Conservation (phyloP, 495 filamentous ascomycete species). For the Trichoderma asperelloides region DNA sequence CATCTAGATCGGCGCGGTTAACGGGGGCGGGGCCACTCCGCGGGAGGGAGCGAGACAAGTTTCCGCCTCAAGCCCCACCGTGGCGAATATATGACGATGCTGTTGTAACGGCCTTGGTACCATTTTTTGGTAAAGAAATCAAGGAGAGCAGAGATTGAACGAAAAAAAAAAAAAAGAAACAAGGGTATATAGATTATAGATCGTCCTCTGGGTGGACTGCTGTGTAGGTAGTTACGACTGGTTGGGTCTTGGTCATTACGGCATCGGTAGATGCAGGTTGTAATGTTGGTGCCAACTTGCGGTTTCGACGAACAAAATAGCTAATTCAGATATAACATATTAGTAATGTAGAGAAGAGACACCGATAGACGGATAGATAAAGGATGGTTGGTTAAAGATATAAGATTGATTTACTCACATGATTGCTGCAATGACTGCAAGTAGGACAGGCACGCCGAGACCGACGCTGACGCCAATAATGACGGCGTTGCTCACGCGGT, state of each 20-base stretch:
- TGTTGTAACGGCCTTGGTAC: not conserved
- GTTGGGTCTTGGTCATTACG: not conserved
- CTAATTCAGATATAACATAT: not conserved
- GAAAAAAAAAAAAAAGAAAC: not conserved
- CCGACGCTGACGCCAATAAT: slow-evolving; percentile 38
- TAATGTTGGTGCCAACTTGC: not conserved
- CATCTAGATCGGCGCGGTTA: not conserved
- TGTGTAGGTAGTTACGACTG: not conserved
- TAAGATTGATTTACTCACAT: slow-evolving; percentile 24
- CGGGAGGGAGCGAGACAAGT: not conserved
- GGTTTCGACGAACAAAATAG: not conserved
- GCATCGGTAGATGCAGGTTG: not conserved
- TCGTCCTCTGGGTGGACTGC: not conserved
- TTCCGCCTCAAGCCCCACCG: not conserved
- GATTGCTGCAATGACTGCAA: slow-evolving; percentile 21
- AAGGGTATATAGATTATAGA: not conserved
- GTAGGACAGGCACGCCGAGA: slow-evolving; percentile 31
- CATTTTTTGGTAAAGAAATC: not conserved
- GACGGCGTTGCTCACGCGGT: slow-evolving; percentile 24
- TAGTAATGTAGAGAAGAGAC: not conserved
- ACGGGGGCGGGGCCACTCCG: not conserved
- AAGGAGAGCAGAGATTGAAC: no score
- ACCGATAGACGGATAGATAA: not conserved
- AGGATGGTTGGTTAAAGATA: not conserved
- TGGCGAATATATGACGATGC: not conserved